Conservation (phyloP, 1,139 yeast species). For the Suhomyces panamericanus region DNA sequence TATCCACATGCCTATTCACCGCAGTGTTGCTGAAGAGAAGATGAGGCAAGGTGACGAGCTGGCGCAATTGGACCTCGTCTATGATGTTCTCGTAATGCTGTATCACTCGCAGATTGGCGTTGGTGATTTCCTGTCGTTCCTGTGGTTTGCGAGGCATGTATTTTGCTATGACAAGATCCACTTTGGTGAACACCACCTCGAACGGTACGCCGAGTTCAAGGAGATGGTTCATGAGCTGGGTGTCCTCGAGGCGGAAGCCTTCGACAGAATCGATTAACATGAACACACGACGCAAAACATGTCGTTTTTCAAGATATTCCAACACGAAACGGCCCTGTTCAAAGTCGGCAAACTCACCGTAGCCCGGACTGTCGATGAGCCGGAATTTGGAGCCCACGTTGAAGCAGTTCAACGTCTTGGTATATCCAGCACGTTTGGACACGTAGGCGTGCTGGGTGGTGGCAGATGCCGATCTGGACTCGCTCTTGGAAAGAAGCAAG, state of each 20-base stretch:
- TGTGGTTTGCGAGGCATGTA: conserved; percentile 17
- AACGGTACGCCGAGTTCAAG: conserved; percentile 60
- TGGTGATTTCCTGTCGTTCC: conserved; percentile 14
- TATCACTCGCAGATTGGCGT: conserved; percentile 27
- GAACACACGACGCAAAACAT: conserved; percentile 56
- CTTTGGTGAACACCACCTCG: conserved; percentile 75
- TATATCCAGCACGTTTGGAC: conserved; percentile 68
- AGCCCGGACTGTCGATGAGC: conserved; percentile 84
- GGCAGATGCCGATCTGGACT: conserved; percentile 26
- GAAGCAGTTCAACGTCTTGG: conserved; percentile 74
- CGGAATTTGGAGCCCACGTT: conserved; percentile 63
- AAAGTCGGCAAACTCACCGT: conserved; percentile 63
- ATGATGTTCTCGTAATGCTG: conserved; percentile 26
- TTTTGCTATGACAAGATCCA: conserved; percentile 51
- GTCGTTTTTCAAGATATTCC: conserved; percentile 57
- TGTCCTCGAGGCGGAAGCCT: conserved; percentile 62
- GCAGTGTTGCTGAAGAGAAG: conserved; percentile 38
- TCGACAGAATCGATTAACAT: conserved; percentile 58
- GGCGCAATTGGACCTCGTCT: conserved; percentile 23
- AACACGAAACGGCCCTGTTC: conserved; percentile 69
- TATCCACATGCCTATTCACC: conserved; percentile 22
- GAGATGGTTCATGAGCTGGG: conserved; percentile 51
- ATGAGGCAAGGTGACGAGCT: conserved; percentile 31
- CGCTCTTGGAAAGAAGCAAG: conserved; percentile 35
- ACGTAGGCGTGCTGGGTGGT: conserved; percentile 51